Percentiles rank a stretch among this genome's conserved stretches.
phyloP scores from a whole-genome alignment of 768 basidiomycete species.

The Leucosporidium creatinivorum region DNA sequence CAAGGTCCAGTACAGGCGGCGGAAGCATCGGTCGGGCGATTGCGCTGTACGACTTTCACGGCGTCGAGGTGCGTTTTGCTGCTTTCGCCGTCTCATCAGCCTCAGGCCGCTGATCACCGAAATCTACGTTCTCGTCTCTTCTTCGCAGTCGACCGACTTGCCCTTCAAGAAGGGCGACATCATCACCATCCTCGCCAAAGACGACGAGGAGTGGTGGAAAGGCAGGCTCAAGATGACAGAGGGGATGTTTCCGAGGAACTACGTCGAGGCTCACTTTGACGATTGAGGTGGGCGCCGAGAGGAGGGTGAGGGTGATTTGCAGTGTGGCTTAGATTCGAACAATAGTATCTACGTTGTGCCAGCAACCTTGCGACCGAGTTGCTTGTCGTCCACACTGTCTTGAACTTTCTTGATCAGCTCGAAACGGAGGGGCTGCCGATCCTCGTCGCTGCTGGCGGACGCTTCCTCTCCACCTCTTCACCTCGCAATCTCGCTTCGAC shows the following conservation, averaged over 20 bases:
- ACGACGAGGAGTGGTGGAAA: slow-evolving; percentile 29
- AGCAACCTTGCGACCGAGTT: too few relatives aligned
- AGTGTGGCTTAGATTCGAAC: too few relatives aligned
- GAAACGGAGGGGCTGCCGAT: too few relatives aligned
- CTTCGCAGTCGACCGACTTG: slow-evolving; percentile 15
- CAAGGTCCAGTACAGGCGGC: neutral
- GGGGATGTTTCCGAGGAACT: slow-evolving; percentile 22
- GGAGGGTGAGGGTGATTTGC: too few relatives aligned
- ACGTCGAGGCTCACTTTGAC: slow-evolving; percentile 15
- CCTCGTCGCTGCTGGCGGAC: too few relatives aligned
- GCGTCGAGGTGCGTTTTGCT: slow-evolving; percentile 22
- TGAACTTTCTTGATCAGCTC: too few relatives aligned
- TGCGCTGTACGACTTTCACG: slow-evolving; percentile 27
- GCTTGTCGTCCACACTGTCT: too few relatives aligned
- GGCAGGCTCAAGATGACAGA: slow-evolving; percentile 16
- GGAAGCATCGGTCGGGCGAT: slow-evolving; percentile 20
- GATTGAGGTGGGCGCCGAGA: neutral
- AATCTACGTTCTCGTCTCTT: neutral
- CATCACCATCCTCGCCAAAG: slow-evolving; percentile 14
- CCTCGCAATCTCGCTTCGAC: too few relatives aligned
- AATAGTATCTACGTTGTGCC: too few relatives aligned
- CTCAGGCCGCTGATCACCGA: neutral
- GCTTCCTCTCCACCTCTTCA: too few relatives aligned
- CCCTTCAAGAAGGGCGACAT: slow-evolving; percentile 29
- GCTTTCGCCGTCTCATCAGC: neutral